These are phyloP conservation scores for Pneumocystis oryctolagi DNA, from an alignment of 1,139 yeast genomes.

Conservation along the genomic window DNA sequence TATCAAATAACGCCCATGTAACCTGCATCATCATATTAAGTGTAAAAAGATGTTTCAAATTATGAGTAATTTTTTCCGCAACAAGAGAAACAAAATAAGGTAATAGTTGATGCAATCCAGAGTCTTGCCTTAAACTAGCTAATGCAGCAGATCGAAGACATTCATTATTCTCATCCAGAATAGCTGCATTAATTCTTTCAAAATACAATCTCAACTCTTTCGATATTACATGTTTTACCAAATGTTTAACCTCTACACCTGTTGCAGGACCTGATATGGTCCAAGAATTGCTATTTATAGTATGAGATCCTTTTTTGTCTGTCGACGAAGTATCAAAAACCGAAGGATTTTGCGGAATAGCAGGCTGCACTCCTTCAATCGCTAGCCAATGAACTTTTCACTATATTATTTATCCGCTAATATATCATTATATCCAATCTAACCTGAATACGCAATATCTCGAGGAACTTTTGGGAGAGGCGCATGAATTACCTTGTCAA, in stretches of 20 bases:
- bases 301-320: slow-evolving; percentile 27
- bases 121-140: slow-evolving; percentile 71
- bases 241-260: slow-evolving; percentile 71
- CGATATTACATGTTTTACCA: slow-evolving; percentile 91
- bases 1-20: slow-evolving; percentile 68
- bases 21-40: slow-evolving; percentile 84
- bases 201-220: slow-evolving; percentile 87
- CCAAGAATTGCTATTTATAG: slow-evolving; percentile 17
- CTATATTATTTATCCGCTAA: neutral
- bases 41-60: slow-evolving; percentile 55
- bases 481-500: slow-evolving; percentile 82
- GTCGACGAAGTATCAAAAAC: slow-evolving; percentile 39
- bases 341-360: slow-evolving; percentile 91
- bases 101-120: slow-evolving; percentile 89
- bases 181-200: slow-evolving; percentile 74
- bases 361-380: slow-evolving; percentile 96
- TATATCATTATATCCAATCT: neutral
- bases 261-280: slow-evolving; percentile 25
- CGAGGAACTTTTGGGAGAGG: slow-evolving; percentile 94
- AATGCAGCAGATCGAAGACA: slow-evolving; percentile 60
- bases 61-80: slow-evolving; percentile 88
- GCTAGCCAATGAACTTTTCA: slow-evolving; percentile 84
- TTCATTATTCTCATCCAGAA: slow-evolving; percentile 37
- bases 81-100: slow-evolving; percentile 94
- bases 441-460: slow-evolving; percentile 43